Conservation (phyloP, 2,329 filamentous ascomycete genomes). For the Dactylonectria estremocensis region DNA sequence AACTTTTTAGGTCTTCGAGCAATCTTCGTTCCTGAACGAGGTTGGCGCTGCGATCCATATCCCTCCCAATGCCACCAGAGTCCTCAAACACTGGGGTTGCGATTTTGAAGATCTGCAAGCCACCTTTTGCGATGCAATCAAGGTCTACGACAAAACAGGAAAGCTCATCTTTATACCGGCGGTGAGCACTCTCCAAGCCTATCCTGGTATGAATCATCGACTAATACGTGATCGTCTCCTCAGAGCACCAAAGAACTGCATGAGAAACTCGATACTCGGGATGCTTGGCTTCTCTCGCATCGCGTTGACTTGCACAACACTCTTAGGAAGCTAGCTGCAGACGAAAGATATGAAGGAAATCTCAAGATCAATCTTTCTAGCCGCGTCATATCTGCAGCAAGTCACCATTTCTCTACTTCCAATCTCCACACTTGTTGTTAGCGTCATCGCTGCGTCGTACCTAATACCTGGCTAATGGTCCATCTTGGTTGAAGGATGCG, state of each 20-base stretch:
- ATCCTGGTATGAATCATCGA: too few species aligned
- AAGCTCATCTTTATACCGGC: not conserved
- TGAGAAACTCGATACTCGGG: not conserved
- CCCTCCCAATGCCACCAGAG: conserved; percentile 12
- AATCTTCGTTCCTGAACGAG: conserved; percentile 14
- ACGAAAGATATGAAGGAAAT: not conserved
- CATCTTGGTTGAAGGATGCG: not conserved
- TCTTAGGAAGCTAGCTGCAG: not conserved
- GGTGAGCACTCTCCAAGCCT: not conserved
- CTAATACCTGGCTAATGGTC: not conserved
- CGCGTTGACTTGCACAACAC: conserved; percentile 8
- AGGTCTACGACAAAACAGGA: conserved; percentile 10
- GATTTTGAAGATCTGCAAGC: not conserved
- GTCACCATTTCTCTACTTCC: not conserved
- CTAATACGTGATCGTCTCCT: too few species aligned
- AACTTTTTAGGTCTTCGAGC: conserved; percentile 4
- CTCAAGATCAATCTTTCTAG: conserved; percentile 2
- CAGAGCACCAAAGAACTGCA: not conserved
- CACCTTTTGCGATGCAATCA: conserved; percentile 1
- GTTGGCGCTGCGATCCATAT: conserved; percentile 13
- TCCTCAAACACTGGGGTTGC: conserved; percentile 1
- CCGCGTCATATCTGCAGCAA: conserved; percentile 9
- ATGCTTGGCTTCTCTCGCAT: conserved; percentile 11
- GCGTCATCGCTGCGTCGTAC: not conserved
- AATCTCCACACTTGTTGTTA: too few species aligned